Evolutionary conservation across 2,329 filamentous ascomycete species (phyloP), one percentile per base, ranked within the genome.

Genomic region (Exophiala dermatitidis): DNA sequence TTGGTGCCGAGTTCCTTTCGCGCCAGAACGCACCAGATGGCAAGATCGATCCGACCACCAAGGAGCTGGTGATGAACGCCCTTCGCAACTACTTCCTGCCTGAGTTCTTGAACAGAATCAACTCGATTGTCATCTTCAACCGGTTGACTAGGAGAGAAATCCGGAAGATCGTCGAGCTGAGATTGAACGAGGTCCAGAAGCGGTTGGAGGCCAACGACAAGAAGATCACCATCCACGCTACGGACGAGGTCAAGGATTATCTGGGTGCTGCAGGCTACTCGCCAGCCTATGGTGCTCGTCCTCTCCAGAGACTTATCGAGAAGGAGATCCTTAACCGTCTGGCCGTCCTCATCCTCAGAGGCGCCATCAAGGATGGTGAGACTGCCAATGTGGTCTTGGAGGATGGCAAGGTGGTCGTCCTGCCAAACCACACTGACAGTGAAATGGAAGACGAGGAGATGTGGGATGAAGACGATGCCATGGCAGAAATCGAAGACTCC

Each of bases 31-130:
- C 80, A 48, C 82, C 84, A 48, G 88, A 94, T 63, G 91, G 91
- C 64, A 84, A 77, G 66, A 93, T 98, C 62, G 93, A 98, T 63
- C 78, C 83, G 0, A 84, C 86, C 1, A 96, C 90, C 1, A 81
- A 81, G 57, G 90, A 96, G 67, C 77, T 97, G 58, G 91, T 98
- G 66, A 94, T 93, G 85, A 85, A 82, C 49, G 83, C 90, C 3
- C 80, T 98, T 36, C 86, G 91, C 66, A 89, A 89, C 76, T 97
- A 95, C 76, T 98, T 98, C 82, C 77, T 98, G 1, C 93, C 93
- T 32, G 93, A 98, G 67, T 98, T 98, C 78, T 83, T 98, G 61
- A 98, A 98, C 79, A 88, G 93, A 68, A 97, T 98, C 77, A 91
- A 82, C 72, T 93, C 86, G 57, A 88, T 85, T 50, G 90, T 98